These are phyloP conservation scores for Sporisorium exsertum DNA, from an alignment of 1,284 basidiomycete genomes.

Conservation along the genomic window DNA sequence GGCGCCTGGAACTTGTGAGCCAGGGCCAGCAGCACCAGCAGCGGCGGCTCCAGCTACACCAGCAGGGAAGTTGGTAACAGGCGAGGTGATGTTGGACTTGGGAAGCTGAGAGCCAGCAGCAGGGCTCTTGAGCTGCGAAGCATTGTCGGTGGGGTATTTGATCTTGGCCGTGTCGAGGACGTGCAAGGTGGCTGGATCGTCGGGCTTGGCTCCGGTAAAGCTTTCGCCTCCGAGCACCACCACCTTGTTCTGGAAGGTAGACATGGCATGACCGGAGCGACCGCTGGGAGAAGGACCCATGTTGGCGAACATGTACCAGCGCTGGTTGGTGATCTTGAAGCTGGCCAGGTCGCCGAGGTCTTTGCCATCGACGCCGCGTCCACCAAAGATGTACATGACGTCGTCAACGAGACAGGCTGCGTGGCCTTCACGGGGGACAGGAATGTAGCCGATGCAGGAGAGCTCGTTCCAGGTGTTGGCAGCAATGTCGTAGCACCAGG, in stretches of 20 bases:
- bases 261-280: conserved; percentile 94
- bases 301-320: conserved; percentile 99
- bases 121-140: conserved; percentile 40
- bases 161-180: conserved; percentile 72
- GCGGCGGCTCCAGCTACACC: conserved; percentile 15
- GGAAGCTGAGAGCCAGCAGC: conserved; percentile 18
- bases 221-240: conserved; percentile 96
- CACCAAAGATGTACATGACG: conserved; percentile 97
- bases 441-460: conserved; percentile 96
- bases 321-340: conserved; percentile 84
- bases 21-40: conserved; percentile 21
- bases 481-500: conserved; percentile 91
- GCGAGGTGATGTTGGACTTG: conserved; percentile 41
- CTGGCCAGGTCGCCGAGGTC: conserved; percentile 94
- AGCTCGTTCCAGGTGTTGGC: conserved; percentile 90
- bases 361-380: conserved; percentile 95
- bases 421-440: conserved; percentile 94
- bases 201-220: conserved; percentile 76
- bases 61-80: conserved; percentile 6
- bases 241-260: conserved; percentile 85
- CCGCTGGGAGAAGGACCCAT: conserved; percentile 95
- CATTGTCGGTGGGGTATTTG: conserved; percentile 67
- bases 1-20: conserved; percentile 30
- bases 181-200: conserved; percentile 86
- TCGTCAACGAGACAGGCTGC: conserved; percentile 96